Evolutionary conservation across 805 yeast species (phyloP).

Genomic region (Spathaspora arborariae): DNA sequence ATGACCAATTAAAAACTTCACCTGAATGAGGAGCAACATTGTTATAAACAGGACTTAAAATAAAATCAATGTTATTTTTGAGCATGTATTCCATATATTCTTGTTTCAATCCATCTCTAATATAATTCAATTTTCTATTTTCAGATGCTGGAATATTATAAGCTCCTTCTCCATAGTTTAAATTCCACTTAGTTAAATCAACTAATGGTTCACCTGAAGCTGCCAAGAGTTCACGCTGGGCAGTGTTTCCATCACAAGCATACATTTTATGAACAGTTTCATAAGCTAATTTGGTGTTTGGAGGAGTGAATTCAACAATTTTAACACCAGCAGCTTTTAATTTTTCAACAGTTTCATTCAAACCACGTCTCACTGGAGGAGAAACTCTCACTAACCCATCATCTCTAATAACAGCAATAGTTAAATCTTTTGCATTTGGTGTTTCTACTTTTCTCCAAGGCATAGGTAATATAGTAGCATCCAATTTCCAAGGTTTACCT

Average conservation of each 20-base stretch:
- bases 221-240: conserved; percentile 47
- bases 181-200: conserved; percentile 59
- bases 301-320: conserved; percentile 54
- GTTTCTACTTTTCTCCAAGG: conserved; percentile 48
- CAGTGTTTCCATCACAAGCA: conserved; percentile 64
- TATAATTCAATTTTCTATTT: conserved; percentile 49
- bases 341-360: conserved; percentile 50
- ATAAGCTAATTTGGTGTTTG: conserved; percentile 53
- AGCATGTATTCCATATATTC: conserved; percentile 53
- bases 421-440: conserved; percentile 42
- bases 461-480: conserved; percentile 44
- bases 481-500: conserved; percentile 62
- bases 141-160: conserved; percentile 44
- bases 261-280: conserved; percentile 58
- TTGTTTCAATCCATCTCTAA: conserved; percentile 57
- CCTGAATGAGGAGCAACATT: conserved; percentile 68
- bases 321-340: conserved; percentile 57
- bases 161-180: conserved; percentile 58
- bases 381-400: conserved; percentile 65
- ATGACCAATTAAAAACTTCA: conserved; percentile 71
- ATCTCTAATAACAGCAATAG: conserved; percentile 60
- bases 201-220: conserved; percentile 68
- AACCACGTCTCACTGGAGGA: conserved; percentile 59
- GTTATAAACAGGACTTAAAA: conserved; percentile 63
- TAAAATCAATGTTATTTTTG: conserved; percentile 56